Percentiles rank a stretch among this genome's conserved stretches.
Conservation (phyloP, 495 filamentous ascomycete genomes). For the Daldinia decipiens region DNA sequence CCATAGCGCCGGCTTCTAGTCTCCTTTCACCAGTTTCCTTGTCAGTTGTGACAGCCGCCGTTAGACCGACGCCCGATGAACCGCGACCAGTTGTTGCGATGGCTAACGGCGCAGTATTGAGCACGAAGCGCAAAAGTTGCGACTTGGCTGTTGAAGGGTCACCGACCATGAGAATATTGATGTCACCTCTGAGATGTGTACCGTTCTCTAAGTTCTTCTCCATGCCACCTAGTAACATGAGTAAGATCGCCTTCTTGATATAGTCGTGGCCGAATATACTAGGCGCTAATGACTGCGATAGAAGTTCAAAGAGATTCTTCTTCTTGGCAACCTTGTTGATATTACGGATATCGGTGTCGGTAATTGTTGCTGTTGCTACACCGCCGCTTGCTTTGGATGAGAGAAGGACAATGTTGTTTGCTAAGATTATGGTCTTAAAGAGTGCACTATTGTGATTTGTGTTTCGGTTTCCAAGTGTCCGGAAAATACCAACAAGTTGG, state of each 20-base stretch:
- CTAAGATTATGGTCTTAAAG: slow-evolving; percentile 92
- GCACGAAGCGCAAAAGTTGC: slow-evolving; percentile 94
- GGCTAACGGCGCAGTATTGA: slow-evolving; percentile 95
- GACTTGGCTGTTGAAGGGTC: slow-evolving; percentile 99
- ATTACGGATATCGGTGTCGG: slow-evolving; percentile 97
- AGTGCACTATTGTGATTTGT: slow-evolving; percentile 84
- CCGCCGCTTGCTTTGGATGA: slow-evolving; percentile 97
- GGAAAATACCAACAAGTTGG: slow-evolving; percentile 93
- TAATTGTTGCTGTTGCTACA: slow-evolving; percentile 89
- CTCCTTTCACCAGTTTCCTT: slow-evolving; percentile 97
- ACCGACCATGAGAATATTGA: slow-evolving; percentile 99
- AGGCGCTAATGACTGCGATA: slow-evolving; percentile 96
- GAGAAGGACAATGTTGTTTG: slow-evolving; percentile 93
- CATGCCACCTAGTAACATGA: slow-evolving; percentile 98
- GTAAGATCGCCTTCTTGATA: slow-evolving; percentile 96
- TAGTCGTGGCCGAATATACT: slow-evolving; percentile 98
- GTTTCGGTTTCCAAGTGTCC: slow-evolving; percentile 93
- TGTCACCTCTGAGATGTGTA: slow-evolving; percentile 96
- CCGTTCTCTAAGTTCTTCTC: slow-evolving; percentile 99
- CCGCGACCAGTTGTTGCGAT: slow-evolving; percentile 98
- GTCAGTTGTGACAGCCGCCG: slow-evolving; percentile 93
- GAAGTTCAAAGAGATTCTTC: slow-evolving; percentile 88
- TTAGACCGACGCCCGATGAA: slow-evolving; percentile 97
- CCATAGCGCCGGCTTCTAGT: slow-evolving; percentile 98
- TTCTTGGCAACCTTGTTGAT: slow-evolving; percentile 99